These are phyloP conservation scores for Gracilaria gracilis DNA, from an alignment of 23 red algal genomes.

Conservation along the genomic window DNA sequence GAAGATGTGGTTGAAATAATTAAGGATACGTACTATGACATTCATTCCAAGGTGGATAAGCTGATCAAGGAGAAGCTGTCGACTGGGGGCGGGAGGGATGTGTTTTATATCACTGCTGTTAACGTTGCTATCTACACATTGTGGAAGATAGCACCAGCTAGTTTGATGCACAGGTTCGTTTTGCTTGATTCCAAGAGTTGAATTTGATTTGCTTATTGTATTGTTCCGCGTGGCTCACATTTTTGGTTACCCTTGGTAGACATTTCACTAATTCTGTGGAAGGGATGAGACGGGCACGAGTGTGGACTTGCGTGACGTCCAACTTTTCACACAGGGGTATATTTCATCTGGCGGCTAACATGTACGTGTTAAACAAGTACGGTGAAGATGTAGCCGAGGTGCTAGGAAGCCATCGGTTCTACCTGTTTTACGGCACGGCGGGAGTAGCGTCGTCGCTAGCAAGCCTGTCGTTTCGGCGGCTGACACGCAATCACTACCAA, in stretches of 20 bases:
- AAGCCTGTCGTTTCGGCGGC: slow-evolving; percentile 62
- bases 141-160: slow-evolving; percentile 75
- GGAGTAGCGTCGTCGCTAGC: slow-evolving; percentile 71
- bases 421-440: slow-evolving; percentile 67
- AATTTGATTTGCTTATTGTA: background rate
- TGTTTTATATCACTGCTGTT: slow-evolving; percentile 54
- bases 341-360: slow-evolving; percentile 75
- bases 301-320: slow-evolving; percentile 65
- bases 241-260: slow-evolving; percentile 20
- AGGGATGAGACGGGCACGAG: slow-evolving; percentile 46
- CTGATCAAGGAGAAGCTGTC: background rate
- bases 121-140: slow-evolving; percentile 74
- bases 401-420: slow-evolving; percentile 67
- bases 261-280: slow-evolving; percentile 68
- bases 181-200: background rate
- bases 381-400: slow-evolving; percentile 67
- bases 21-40: background rate
- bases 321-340: slow-evolving; percentile 77
- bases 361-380: slow-evolving; percentile 79
- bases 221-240: background rate
- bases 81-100: slow-evolving; percentile 40
- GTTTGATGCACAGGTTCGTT: slow-evolving; percentile 79
- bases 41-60: background rate
- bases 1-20: background rate
- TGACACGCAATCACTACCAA: slow-evolving; percentile 49